These are phyloP conservation scores for Torrubiella hemipterigena DNA, from an alignment of 2,329 filamentous ascomycete genomes.

Conservation along the genomic window DNA sequence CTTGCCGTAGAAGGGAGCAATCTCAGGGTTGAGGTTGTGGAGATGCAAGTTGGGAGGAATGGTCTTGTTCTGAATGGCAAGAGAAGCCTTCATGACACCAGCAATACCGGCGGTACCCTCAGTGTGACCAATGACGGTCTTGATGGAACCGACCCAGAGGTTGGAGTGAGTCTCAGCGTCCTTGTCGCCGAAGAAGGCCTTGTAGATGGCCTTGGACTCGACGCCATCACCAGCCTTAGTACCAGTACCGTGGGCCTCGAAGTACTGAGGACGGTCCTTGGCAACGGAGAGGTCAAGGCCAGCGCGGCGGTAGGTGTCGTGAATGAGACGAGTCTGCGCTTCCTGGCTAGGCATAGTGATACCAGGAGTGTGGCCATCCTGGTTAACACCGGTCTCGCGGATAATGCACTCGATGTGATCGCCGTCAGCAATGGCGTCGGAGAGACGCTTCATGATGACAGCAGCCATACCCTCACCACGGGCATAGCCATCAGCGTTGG, in stretches of 20 bases:
- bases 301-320: conserved; percentile 21
- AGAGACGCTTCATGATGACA: conserved; percentile 33
- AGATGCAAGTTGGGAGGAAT: conserved; percentile 35
- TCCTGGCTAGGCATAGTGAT: conserved; percentile 40
- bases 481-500: conserved; percentile 35
- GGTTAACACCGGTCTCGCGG: conserved; percentile 33
- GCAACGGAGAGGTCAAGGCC: conserved; percentile 19
- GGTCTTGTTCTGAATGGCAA: conserved; percentile 32
- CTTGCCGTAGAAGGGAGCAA: conserved; percentile 11
- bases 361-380: conserved; percentile 40
- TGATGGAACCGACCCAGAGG: conserved; percentile 28
- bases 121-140: conserved; percentile 35
- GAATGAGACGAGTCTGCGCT: conserved; percentile 27
- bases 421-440: conserved; percentile 32
- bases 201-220: conserved; percentile 32
- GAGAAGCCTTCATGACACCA: conserved; percentile 32
- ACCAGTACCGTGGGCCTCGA: conserved; percentile 25
- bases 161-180: conserved; percentile 2
- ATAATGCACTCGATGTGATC: conserved; percentile 40
- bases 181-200: conserved; percentile 23
- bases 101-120: conserved; percentile 35
- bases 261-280: conserved; percentile 25
- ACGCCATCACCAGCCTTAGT: conserved; percentile 32
- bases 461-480: conserved; percentile 38
- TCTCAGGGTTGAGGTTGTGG: conserved; percentile 32